Evolutionary conservation across 805 yeast species (phyloP).

Genomic region (Ogataea nonfermentans): DNA sequence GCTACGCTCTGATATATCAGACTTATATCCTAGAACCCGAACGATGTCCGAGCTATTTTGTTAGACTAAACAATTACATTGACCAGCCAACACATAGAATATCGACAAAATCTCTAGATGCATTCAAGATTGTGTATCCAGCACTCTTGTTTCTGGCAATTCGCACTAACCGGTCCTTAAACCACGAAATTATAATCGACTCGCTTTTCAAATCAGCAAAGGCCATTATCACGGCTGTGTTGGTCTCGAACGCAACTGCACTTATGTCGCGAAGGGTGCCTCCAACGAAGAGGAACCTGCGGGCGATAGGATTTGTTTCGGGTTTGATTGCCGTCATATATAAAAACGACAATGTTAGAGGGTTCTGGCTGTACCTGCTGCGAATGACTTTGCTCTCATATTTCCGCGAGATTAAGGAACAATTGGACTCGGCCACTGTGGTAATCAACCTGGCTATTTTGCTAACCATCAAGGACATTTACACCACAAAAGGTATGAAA

Average conservation of each 20-base stretch:
- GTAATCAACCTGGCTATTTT: conserved; percentile 15
- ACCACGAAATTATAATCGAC: conserved; percentile 8
- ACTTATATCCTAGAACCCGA: conserved; percentile 11
- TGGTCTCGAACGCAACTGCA: conserved; percentile 9
- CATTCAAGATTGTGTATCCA: conserved; percentile 19
- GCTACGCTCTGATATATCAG: conserved; percentile 20
- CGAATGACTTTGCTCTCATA: conserved; percentile 21
- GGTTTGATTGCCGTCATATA: conserved; percentile 15
- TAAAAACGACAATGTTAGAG: conserved; percentile 14
- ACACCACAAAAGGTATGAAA: neutral
- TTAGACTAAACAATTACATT: conserved; percentile 11
- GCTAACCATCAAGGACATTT: conserved; percentile 17
- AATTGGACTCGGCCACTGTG: conserved; percentile 16
- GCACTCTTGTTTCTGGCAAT: conserved; percentile 8
- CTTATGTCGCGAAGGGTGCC: conserved; percentile 2
- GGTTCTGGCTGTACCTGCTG: conserved; percentile 23
- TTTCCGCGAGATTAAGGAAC: conserved; percentile 9
- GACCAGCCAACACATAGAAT: conserved; percentile 1
- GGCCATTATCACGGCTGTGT: conserved; percentile 13
- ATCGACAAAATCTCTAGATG: conserved; percentile 11
- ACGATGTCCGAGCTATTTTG: conserved; percentile 21
- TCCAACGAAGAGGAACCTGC: conserved; percentile 4
- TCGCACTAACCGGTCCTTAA: conserved; percentile 5
- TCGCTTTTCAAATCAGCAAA: conserved; percentile 10
- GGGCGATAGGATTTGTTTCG: conserved; percentile 18